Base-by-base conservation (phyloP, 305 asterid species). In the Fraxinus baroniana region DNA sequence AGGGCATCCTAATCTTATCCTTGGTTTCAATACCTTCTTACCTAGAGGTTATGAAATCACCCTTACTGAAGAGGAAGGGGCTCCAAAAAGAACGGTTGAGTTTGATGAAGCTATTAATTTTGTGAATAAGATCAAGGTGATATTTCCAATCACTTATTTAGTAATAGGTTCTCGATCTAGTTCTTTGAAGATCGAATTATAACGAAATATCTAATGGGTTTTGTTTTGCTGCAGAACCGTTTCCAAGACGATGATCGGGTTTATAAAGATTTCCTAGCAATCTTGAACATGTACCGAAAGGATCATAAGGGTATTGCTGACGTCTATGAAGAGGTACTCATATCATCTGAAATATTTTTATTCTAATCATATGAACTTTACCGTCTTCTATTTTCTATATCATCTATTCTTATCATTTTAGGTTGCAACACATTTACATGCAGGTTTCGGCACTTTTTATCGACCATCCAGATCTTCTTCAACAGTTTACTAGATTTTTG, bases 41-140 rank as follows among this genome's bases (percentile, higher is more conserved):
- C 99, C 99, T 18, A 93, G 93, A 91, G 99, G 98, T 76, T 93
- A 90, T 87, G 99, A 94, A 89, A 97, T 97, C 80, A 93, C 98
- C 79, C 93, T 92, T 71, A 89, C 91, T 12, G 98, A 94, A 5
- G 98, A 86, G 84, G 98, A 93, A 77, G 98, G 92, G 83, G 93
- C 93, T 71, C 95, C 97, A 33, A 97, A 93, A 89, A 93, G 90
- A 90, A 92, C 97, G 0, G 98, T 94, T 49, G 98, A 97, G 89
- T 93, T 93, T 87, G 98, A 93, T 74, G 99, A 97, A 85, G 99
- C 99, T 77, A 92, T 97, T 81, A 90, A 91, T 89, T 97, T 97
- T 77, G 99, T 97, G 44, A 93, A 95, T 89, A 97, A 93, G 89
- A 95, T 95, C 79, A 97, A 97, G 98, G 99, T 93, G 76, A 86